These are phyloP conservation scores for Phialophora tarda DNA, from an alignment of 2,329 filamentous ascomycete species.

Conservation along the genomic window DNA sequence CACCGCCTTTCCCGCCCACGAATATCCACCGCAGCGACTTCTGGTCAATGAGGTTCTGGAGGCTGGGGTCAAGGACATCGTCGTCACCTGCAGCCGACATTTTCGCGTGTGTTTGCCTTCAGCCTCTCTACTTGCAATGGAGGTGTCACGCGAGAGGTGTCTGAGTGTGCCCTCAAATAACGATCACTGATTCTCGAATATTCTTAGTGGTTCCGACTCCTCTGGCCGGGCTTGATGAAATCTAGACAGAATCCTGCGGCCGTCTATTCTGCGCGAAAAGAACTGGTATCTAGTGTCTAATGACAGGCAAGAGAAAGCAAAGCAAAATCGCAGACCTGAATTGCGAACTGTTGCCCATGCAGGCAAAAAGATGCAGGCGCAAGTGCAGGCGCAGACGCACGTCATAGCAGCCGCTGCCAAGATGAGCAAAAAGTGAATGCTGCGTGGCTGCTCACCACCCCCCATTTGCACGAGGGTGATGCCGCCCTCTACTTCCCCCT, in stretches of 20 bases:
- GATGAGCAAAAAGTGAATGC: too few relatives aligned
- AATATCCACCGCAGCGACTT: conserved; percentile 98
- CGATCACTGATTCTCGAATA: neutral
- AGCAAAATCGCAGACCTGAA: neutral
- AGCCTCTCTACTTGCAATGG: neutral
- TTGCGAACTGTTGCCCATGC: neutral
- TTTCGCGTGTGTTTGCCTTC: neutral
- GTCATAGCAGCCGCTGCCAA: neutral
- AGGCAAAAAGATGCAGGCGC: neutral
- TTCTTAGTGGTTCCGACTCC: neutral
- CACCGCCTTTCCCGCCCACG: conserved; percentile 96
- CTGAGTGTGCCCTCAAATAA: neutral
- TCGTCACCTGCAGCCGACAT: conserved; percentile 53
- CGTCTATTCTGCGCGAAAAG: neutral
- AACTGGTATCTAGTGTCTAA: neutral
- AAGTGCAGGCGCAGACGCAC: neutral
- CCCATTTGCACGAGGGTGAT: too few relatives aligned
- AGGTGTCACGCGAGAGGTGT: neutral
- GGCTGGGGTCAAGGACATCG: conserved; percentile 84
- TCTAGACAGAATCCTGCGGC: neutral
- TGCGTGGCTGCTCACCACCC: too few relatives aligned
- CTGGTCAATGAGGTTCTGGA: conserved; percentile 94
- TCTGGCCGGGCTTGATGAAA: neutral
- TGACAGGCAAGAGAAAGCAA: neutral
- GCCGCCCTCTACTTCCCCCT: too few relatives aligned